Conservation (phyloP, 176 grass and related monocot genomes). For the barley (Hordeum vulgare) region DNA sequence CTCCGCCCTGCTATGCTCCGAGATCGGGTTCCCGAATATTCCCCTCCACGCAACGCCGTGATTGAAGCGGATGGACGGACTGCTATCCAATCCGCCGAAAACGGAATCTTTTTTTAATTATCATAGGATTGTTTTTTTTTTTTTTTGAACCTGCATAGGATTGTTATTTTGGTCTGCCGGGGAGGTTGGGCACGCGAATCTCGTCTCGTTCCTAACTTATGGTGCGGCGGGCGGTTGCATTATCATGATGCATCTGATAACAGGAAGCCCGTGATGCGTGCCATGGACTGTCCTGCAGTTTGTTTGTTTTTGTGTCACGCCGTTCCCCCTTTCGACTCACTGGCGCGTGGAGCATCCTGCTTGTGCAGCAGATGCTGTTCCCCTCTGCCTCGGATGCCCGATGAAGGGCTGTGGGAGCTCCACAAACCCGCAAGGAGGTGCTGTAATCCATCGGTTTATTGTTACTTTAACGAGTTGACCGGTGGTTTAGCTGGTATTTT, state of each 20-base stretch:
- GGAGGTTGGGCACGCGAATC: neutral
- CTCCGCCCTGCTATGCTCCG: neutral
- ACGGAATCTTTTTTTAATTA: too few relatives aligned
- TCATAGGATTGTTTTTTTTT: too few relatives aligned
- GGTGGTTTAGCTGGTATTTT: neutral
- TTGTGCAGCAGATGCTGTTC: neutral
- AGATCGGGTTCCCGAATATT: neutral
- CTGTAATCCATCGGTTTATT: neutral
- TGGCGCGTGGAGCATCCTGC: neutral
- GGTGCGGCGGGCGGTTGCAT: slow-evolving; percentile 12
- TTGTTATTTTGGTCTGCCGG: too few relatives aligned
- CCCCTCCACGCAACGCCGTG: neutral
- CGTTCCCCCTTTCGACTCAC: neutral
- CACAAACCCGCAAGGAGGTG: neutral
- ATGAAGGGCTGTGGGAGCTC: neutral
- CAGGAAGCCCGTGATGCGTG: slow-evolving; percentile 14
- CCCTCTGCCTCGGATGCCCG: neutral
- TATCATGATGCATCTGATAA: neutral
- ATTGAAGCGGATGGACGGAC: neutral
- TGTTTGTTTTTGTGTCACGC: neutral
- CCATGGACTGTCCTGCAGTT: neutral
- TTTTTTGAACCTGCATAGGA: too few relatives aligned
- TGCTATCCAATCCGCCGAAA: neutral
- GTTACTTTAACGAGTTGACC: neutral
- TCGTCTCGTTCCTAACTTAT: slow-evolving; percentile 1